Evolutionary conservation across 2,329 filamentous ascomycete species (phyloP).

Genomic region (Thelonectria olida): DNA sequence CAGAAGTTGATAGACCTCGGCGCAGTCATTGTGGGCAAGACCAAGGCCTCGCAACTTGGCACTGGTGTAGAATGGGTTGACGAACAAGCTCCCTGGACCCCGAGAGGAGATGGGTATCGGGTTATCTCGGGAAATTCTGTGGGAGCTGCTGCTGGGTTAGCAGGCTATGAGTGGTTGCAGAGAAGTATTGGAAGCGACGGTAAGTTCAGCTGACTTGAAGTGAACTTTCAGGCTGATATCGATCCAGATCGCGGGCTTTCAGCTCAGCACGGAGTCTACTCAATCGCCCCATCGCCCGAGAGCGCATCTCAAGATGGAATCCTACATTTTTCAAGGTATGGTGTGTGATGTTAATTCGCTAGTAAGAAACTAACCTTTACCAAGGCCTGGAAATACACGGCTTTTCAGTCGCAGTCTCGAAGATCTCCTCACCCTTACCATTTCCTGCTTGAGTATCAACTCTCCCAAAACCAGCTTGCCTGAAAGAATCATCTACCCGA

Average conservation of each 20-base stretch:
- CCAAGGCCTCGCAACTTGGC: constrained; percentile 59
- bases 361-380: background rate
- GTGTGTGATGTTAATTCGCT: background rate
- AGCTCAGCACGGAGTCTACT: constrained; percentile 42
- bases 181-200: constrained; percentile 49
- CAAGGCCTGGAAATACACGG: constrained; percentile 33
- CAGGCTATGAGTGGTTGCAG: constrained; percentile 54
- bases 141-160: constrained; percentile 50
- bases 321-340: constrained; percentile 33
- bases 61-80: constrained; percentile 54
- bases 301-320: constrained; percentile 24
- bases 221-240: constrained; percentile 27
- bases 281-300: constrained; percentile 36
- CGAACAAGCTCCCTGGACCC: constrained; percentile 52
- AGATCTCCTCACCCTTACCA: constrained; percentile 34
- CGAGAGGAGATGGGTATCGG: constrained; percentile 58
- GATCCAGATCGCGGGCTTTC: constrained; percentile 32
- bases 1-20: constrained; percentile 68
- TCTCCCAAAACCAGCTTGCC: constrained; percentile 8
- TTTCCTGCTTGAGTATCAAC: constrained; percentile 23
- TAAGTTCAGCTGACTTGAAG: constrained; percentile 30
- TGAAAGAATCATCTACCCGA: constrained; percentile 37
- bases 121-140: constrained; percentile 45
- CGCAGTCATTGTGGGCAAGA: constrained; percentile 64
- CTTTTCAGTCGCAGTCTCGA: constrained; percentile 39